phyloP scores from a whole-genome alignment of 768 basidiomycete species.

The Podaxis pistillaris region DNA sequence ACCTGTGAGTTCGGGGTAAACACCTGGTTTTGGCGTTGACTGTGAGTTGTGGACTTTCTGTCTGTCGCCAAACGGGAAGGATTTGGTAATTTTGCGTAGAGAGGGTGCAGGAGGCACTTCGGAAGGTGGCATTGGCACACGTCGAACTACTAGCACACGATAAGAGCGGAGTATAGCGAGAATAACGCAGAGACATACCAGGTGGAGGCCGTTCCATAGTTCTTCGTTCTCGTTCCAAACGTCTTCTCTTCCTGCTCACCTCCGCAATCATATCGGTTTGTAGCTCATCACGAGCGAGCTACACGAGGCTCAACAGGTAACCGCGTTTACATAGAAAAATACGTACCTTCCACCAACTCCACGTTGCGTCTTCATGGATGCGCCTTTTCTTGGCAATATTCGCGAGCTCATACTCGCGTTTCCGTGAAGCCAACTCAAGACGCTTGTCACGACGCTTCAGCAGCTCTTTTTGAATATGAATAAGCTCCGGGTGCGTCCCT shows the following conservation, averaged over 20 bases:
- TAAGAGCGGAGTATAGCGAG: neutral
- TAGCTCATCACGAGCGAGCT: conserved; percentile 76
- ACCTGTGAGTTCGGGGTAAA: conserved; percentile 46
- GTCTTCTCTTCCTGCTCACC: conserved; percentile 80
- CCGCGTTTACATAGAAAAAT: neutral
- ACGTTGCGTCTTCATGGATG: conserved; percentile 73
- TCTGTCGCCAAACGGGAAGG: conserved; percentile 44
- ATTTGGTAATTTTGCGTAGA: conserved; percentile 65
- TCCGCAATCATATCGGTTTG: conserved; percentile 89
- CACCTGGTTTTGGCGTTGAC: conserved; percentile 25
- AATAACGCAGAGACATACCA: conserved; percentile 41
- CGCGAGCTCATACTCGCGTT: conserved; percentile 65
- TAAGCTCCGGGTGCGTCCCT: conserved; percentile 87
- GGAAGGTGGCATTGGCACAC: conserved; percentile 54
- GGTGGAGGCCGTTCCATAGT: conserved; percentile 73
- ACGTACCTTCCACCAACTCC: conserved; percentile 90
- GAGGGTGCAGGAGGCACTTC: conserved; percentile 51
- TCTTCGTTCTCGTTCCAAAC: conserved; percentile 83
- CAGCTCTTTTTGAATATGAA: conserved; percentile 78
- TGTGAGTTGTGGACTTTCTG: conserved; percentile 20
- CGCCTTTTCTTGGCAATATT: conserved; percentile 61
- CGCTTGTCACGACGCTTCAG: conserved; percentile 78
- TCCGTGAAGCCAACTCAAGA: conserved; percentile 73
- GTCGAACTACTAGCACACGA: conserved; percentile 39
- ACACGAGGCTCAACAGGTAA: conserved; percentile 1